Evolutionary conservation across 2,329 filamentous ascomycete species (phyloP), one percentile per base, ranked within the genome.

Genomic region (Cladosporium sp.): DNA sequence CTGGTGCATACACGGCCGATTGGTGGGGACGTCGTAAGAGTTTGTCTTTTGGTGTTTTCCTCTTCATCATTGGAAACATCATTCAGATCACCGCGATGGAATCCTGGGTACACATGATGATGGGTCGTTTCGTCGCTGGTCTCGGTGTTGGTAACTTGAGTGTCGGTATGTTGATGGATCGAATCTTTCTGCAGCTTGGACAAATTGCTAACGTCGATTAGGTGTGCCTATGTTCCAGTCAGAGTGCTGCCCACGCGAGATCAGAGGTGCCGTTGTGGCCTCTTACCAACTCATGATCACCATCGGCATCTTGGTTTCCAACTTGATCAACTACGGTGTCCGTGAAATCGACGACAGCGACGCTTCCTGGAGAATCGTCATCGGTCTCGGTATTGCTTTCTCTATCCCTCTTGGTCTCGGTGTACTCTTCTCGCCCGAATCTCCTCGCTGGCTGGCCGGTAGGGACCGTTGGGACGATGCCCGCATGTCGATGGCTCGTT

Each of bases 251-350:
- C 72, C 72, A 0, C 63, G 69, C 39, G 69, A 74, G 33, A 72
- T 75, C 47, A 69, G 72, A 53, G 72, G 72, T 32, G 59, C 71
- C 1, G 43, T 75, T 40, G 66, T 74, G 42, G 72, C 69, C 55
- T 69, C 69, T 4, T 75, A 74, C 53, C 72, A 75, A 51, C 59
- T 75, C 4, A 73, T 75, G 52, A 71, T 74, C 54, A 74, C 72
- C 0, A 56, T 73, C 7, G 72, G 72, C 3, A 74, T 74, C 43
- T 70, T 74, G 50, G 59, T 72, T 7, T 69, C 71, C n/a, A 66
- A 71, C 32, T 71, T 69, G 48, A 71, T 75, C 61, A 74, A 74
- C 53, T 75, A 62, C 41, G 72, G 72, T 20, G 73, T 70, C 2
- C 47, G 57, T 25, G 33, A 38, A 9, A 52, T 49, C 12, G 33